Percentiles rank a stretch among this genome's conserved stretches.
Evolutionary conservation across 1,284 basidiomycete species (phyloP).

Genomic region (Naganishia sp.): DNA sequence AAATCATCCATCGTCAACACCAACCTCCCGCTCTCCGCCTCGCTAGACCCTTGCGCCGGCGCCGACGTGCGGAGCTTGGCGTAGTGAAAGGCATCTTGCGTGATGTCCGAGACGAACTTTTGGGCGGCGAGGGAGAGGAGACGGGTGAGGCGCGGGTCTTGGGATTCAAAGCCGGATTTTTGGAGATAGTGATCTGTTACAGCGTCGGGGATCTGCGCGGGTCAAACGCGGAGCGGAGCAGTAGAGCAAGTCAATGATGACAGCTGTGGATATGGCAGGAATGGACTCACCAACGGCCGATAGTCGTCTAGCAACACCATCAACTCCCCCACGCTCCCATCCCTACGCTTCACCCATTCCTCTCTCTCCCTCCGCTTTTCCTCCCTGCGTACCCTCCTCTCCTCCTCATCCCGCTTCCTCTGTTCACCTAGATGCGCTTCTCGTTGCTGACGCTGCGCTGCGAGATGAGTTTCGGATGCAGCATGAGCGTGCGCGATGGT

Average conservation of each 20-base stretch:
- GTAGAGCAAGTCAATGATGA: neutral
- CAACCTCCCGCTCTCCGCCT: conserved; percentile 67
- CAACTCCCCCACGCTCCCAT: conserved; percentile 89
- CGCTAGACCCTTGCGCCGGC: conserved; percentile 51
- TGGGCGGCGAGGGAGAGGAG: conserved; percentile 93
- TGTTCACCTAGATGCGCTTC: conserved; percentile 14
- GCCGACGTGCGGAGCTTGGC: conserved; percentile 78
- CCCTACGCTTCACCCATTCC: conserved; percentile 69
- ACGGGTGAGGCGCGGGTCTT: conserved; percentile 77
- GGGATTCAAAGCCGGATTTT: conserved; percentile 91
- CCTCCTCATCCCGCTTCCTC: conserved; percentile 5
- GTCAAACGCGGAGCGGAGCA: neutral
- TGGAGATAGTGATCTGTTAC: conserved; percentile 98
- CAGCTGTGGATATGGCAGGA: too few relatives aligned
- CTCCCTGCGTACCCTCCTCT: conserved; percentile 6
- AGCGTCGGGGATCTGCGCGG: conserved; percentile 86
- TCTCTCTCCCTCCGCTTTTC: conserved; percentile 35
- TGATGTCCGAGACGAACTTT: conserved; percentile 97
- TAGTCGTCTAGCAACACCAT: conserved; percentile 95
- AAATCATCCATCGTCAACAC: conserved; percentile 98
- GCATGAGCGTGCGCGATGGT: conserved; percentile 16
- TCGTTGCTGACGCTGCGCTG: conserved; percentile 1
- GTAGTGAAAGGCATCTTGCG: conserved; percentile 95
- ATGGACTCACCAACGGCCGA: conserved; percentile 82
- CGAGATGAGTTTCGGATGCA: neutral